phyloP scores from a whole-genome alignment of 2,329 filamentous ascomycete genomes.

The Cercospora beticola region DNA sequence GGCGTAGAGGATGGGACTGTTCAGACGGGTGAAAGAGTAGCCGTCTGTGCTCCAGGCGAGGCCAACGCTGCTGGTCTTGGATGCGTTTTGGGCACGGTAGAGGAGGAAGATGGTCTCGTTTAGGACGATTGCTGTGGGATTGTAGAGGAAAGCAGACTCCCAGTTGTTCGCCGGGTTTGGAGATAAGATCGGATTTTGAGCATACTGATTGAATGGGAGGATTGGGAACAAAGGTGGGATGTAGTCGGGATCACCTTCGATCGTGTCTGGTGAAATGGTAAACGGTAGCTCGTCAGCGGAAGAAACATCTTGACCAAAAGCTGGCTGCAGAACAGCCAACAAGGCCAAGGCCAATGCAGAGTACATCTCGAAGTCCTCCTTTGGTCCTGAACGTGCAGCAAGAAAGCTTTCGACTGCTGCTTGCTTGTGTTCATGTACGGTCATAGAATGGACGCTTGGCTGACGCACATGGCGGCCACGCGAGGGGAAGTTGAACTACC shows the following conservation, averaged over 20 bases:
- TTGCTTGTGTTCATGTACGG: background rate
- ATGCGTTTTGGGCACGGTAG: conserved; percentile 41
- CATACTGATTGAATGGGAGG: conserved; percentile 32
- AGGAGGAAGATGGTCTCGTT: conserved; percentile 38
- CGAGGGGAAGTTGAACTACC: background rate
- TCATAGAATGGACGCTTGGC: background rate
- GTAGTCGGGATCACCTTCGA: conserved; percentile 32
- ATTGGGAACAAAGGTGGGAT: conserved; percentile 33
- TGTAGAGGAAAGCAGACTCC: conserved; percentile 36
- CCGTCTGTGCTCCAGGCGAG: conserved; percentile 42
- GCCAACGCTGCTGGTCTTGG: conserved; percentile 38
- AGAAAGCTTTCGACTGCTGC: background rate
- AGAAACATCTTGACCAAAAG: background rate
- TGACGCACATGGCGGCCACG: conserved; percentile 1
- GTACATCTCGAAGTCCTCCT: background rate
- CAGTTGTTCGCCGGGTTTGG: conserved; percentile 29
- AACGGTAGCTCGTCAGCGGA: conserved; percentile 14
- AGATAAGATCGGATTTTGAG: conserved; percentile 29
- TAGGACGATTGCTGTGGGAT: conserved; percentile 35
- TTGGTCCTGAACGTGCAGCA: background rate
- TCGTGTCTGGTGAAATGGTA: conserved; percentile 18
- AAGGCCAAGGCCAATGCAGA: background rate
- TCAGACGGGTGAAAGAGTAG: conserved; percentile 38
- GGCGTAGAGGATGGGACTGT: conserved; percentile 36
- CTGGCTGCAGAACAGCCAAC: background rate